Evolutionary conservation across 1,139 yeast species (phyloP), one percentile per base, ranked within the genome.

Genomic region (Saccharomycopsis crataegensis): DNA sequence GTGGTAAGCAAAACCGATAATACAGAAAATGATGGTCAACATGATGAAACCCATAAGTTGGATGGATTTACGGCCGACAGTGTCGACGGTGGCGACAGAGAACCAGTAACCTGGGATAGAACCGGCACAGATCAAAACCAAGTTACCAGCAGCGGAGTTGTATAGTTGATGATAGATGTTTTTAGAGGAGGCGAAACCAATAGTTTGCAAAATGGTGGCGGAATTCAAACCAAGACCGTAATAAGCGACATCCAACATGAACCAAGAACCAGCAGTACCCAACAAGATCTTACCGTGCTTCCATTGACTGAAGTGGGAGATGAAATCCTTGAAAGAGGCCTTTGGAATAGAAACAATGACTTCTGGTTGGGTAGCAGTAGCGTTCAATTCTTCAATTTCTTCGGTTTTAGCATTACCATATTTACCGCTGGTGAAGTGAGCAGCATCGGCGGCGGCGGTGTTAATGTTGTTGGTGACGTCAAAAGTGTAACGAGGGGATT

Each of bases 221-320:
- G 91, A 74, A 76, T 87, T 87, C 66, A 87, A 79, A 70, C 87
- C 84, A 65, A 87, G 75, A 72, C 96, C 96, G 70, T 93, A 93
- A 78, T 82, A 90, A 58, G 97, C 96, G 68, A 93, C 89, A 77
- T 93, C 99, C 72, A 91, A 80, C 75, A 84, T 77, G 76, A 91
- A 91, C 99, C 99, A 93, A 51, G 95, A 84, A 70, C 91, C 94
- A 61, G 97, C 96, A 64, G 99, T 91, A 69, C 98, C 99, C 53
- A 93, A 62, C 63, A 93, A 76, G 58, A 84, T 80, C 74, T 85
- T 86, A 72, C 87, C 83, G 71, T 89, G 85, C 71, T 77, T 87
- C 96, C 97, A 90, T 73, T 89, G 85, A 53, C 81, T 74, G 68
- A 91, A 93, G 70, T 91, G 96, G 34, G 60, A 48, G 64, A 76